These are phyloP conservation scores for Piedraia hortae DNA, from an alignment of 2,329 filamentous ascomycete species.

Conservation along the genomic window DNA sequence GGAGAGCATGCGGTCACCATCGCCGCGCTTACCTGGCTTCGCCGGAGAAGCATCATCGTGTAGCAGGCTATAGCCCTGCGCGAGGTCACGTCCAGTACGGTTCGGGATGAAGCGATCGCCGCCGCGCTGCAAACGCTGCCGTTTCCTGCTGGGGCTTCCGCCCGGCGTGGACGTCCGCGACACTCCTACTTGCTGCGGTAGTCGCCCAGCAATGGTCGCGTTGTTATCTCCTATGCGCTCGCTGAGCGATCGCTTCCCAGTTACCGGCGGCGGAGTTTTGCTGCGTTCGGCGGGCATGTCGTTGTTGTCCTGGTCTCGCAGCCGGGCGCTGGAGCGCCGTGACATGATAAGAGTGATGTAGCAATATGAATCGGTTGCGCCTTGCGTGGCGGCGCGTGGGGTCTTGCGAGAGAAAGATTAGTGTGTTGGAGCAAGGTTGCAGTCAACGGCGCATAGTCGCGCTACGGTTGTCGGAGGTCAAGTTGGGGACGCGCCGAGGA, in stretches of 20 bases:
- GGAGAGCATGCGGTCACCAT: constrained; percentile 84
- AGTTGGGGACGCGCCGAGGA: too few relatives aligned
- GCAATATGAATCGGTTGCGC: constrained; percentile 1
- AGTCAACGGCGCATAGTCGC: too few relatives aligned
- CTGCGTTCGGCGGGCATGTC: constrained; percentile 30
- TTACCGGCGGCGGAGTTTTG: constrained; percentile 30
- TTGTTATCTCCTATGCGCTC: constrained; percentile 15
- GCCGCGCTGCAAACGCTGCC: constrained; percentile 35
- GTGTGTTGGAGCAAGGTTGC: too few relatives aligned
- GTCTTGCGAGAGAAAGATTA: too few relatives aligned
- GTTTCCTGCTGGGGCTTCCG: constrained; percentile 39
- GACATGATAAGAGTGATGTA: constrained; percentile 6
- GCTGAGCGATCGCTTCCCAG: constrained; percentile 17
- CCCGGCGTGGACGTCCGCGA: constrained; percentile 30
- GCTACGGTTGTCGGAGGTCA: too few relatives aligned
- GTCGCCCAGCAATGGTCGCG: constrained; percentile 29
- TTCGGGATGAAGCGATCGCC: constrained; percentile 72
- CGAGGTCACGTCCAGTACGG: constrained; percentile 70
- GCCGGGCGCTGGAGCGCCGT: constrained; percentile 20
- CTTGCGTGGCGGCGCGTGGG: constrained; percentile 1
- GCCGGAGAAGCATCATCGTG: constrained; percentile 84
- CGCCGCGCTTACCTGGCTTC: constrained; percentile 68
- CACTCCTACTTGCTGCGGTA: constrained; percentile 31
- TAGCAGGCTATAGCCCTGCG: constrained; percentile 73
- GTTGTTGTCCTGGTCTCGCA: too few relatives aligned